phyloP scores from a whole-genome alignment of 2,329 filamentous ascomycete genomes.

The Colletotrichum noveboracense region DNA sequence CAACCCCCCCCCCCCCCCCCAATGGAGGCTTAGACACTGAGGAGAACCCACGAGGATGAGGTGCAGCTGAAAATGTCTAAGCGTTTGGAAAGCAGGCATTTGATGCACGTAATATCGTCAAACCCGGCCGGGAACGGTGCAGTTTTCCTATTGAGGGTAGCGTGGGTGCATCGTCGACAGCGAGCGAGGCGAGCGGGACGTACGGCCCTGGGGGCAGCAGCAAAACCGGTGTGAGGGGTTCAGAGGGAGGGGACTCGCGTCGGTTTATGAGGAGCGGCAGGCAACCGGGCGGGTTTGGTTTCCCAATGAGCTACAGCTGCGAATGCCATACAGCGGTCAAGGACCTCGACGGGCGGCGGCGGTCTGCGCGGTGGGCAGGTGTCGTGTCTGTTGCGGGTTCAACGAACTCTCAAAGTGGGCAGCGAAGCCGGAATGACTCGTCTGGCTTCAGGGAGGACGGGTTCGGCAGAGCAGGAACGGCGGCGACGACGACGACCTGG shows the following conservation, averaged over 20 bases:
- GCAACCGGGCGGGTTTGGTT: neutral
- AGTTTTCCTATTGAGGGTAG: constrained; percentile 9
- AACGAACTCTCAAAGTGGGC: neutral
- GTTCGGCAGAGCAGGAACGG: neutral
- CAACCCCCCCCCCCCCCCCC: too few relatives aligned
- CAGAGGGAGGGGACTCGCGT: neutral
- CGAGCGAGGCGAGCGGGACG: neutral
- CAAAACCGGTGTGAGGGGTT: neutral
- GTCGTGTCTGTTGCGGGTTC: neutral
- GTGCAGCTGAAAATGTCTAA: neutral
- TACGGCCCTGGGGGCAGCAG: neutral
- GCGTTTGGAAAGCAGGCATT: neutral
- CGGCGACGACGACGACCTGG: neutral
- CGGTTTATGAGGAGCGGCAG: neutral
- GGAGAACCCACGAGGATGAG: neutral
- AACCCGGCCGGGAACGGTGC: neutral
- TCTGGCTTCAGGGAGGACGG: neutral
- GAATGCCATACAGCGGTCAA: neutral
- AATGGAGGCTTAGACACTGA: neutral
- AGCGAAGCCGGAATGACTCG: constrained; percentile 1
- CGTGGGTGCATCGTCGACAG: neutral
- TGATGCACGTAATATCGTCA: constrained; percentile 7
- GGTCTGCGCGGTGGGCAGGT: neutral
- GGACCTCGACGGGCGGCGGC: neutral
- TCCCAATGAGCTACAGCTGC: neutral